Percentiles rank a stretch among this genome's conserved stretches.
These are phyloP conservation scores for Acacia acuminata DNA, from an alignment of 306 rosid genomes.

Conservation along the genomic window DNA sequence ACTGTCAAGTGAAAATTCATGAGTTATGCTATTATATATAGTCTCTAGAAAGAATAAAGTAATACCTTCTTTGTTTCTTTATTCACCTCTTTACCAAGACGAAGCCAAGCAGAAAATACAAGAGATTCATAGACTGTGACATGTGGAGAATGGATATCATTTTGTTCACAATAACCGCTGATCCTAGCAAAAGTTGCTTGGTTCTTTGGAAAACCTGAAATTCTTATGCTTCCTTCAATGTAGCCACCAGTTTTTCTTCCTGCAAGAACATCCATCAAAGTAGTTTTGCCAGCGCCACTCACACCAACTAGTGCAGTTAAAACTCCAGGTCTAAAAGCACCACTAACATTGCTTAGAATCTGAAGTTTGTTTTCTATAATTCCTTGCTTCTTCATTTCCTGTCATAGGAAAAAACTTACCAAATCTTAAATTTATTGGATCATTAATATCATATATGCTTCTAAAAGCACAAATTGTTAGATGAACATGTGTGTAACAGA, in stretches of 20 bases:
- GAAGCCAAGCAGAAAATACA: slow-evolving; percentile 53
- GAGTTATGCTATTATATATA: background rate
- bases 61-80: slow-evolving; percentile 42
- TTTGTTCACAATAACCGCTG: slow-evolving; percentile 61
- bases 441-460: background rate
- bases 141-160: slow-evolving; percentile 56
- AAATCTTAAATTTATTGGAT: background rate
- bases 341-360: slow-evolving; percentile 49
- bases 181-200: slow-evolving; percentile 59
- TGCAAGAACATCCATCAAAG: slow-evolving; percentile 65
- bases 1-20: background rate
- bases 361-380: slow-evolving; percentile 44
- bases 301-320: slow-evolving; percentile 61
- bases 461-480: background rate
- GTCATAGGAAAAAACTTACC: slow-evolving; percentile 18
- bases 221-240: slow-evolving; percentile 50
- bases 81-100: slow-evolving; percentile 49
- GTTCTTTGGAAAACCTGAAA: slow-evolving; percentile 61
- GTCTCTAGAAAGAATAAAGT: background rate
- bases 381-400: slow-evolving; percentile 52
- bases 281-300: slow-evolving; percentile 66
- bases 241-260: slow-evolving; percentile 65
- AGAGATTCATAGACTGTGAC: slow-evolving; percentile 58
- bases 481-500: background rate
- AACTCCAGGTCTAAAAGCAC: slow-evolving; percentile 58